Conservation (phyloP, 2,329 filamentous ascomycete species). For the Fonsecaea multimorphosa region DNA sequence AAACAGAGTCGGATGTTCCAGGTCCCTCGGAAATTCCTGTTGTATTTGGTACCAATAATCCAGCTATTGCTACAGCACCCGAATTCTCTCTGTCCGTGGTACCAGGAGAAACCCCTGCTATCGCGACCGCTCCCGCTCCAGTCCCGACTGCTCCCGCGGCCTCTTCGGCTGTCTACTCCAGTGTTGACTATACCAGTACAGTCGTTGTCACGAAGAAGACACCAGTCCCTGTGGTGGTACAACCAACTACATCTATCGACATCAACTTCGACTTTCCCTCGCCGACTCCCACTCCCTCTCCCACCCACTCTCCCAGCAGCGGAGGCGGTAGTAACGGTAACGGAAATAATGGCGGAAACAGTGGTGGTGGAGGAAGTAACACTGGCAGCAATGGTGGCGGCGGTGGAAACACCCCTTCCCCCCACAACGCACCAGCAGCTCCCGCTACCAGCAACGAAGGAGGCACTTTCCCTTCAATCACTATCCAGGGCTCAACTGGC, state of each 20-base stretch:
- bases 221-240: conserved; percentile 32
- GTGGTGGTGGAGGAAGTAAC: neutral
- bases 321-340: conserved; percentile 10
- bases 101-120: conserved; percentile 4
- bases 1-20: neutral
- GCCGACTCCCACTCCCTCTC: conserved; percentile 2
- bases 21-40: neutral
- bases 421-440: neutral
- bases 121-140: neutral
- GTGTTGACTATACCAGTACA: conserved; percentile 36
- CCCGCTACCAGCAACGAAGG: neutral
- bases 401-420: neutral
- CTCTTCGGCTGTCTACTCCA: conserved; percentile 29
- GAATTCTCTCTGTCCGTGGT: neutral
- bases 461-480: conserved; percentile 14
- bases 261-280: conserved; percentile 31
- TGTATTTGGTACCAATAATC: conserved; percentile 2
- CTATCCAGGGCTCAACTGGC: conserved; percentile 3
- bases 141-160: neutral
- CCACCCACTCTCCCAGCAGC: neutral
- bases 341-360: conserved; percentile 21
- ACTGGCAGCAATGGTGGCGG: conserved; percentile 1
- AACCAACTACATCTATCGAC: conserved; percentile 24
- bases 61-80: conserved; percentile 4
- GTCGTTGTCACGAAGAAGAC: conserved; percentile 41